Percentiles rank a stretch among this genome's conserved stretches.
Conservation (phyloP, 805 yeast species). For the Candida pseudoglaebosa region DNA sequence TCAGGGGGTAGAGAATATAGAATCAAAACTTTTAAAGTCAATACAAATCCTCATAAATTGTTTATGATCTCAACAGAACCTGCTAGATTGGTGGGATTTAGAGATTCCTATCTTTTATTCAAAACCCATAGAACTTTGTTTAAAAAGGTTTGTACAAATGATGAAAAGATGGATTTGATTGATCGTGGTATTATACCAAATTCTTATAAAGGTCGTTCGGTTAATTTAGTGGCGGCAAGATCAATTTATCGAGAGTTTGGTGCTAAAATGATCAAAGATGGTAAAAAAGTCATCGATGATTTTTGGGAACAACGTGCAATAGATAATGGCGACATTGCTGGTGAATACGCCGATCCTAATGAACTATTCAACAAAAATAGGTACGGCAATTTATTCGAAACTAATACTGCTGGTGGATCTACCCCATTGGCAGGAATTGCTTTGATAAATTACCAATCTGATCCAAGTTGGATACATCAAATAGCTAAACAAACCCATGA, state of each 20-base stretch:
- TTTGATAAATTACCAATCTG: constrained; percentile 42
- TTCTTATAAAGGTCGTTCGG: constrained; percentile 85
- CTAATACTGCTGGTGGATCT: constrained; percentile 23
- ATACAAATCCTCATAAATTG: constrained; percentile 62
- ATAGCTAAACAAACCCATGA: constrained; percentile 76
- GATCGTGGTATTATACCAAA: constrained; percentile 79
- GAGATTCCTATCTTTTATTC: constrained; percentile 86
- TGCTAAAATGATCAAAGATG: constrained; percentile 73
- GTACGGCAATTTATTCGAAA: constrained; percentile 29
- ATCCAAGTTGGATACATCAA: constrained; percentile 80
- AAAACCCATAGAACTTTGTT: constrained; percentile 77
- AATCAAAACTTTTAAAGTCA: constrained; percentile 61
- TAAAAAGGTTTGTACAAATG: constrained; percentile 69
- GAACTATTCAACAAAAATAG: constrained; percentile 41
- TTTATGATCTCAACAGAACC: constrained; percentile 96
- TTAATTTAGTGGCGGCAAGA: constrained; percentile 87
- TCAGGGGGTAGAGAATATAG: constrained; percentile 72
- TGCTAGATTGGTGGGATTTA: constrained; percentile 89
- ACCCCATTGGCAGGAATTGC: constrained; percentile 31
- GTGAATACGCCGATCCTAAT: constrained; percentile 68
- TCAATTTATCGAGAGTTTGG: constrained; percentile 91
- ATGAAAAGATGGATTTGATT: constrained; percentile 79
- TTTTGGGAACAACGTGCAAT: constrained; percentile 69
- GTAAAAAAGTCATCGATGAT: constrained; percentile 79
- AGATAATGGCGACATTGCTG: constrained; percentile 62